These are phyloP conservation scores for Monilinia fructigena DNA, from an alignment of 2,329 filamentous ascomycete genomes.

Conservation along the genomic window DNA sequence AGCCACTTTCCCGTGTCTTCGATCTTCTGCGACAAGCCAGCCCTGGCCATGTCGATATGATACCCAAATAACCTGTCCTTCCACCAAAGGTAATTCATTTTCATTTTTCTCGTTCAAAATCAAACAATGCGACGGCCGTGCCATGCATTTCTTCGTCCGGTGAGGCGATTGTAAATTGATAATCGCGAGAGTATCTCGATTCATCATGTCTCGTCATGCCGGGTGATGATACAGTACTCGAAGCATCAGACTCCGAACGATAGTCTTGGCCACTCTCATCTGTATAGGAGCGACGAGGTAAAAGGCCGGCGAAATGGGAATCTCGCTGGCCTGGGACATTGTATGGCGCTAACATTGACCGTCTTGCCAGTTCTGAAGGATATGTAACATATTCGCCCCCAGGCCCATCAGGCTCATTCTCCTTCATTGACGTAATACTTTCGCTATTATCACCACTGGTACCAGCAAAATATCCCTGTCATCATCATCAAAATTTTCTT, in stretches of 20 bases:
- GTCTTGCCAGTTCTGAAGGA: slow-evolving; percentile 61
- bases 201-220: slow-evolving; percentile 62
- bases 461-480: slow-evolving; percentile 65
- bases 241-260: slow-evolving; percentile 56
- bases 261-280: slow-evolving; percentile 43
- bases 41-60: slow-evolving; percentile 95
- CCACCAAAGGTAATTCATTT: slow-evolving; percentile 87
- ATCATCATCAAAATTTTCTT: slow-evolving; percentile 56
- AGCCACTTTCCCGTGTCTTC: slow-evolving; percentile 86
- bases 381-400: slow-evolving; percentile 82
- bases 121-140: slow-evolving; percentile 91
- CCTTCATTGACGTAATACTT: slow-evolving; percentile 70
- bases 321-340: slow-evolving; percentile 49
- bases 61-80: slow-evolving; percentile 95
- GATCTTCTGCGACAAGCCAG: slow-evolving; percentile 96
- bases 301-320: slow-evolving; percentile 53
- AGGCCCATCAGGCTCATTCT: slow-evolving; percentile 69
- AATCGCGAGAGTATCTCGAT: slow-evolving; percentile 83
- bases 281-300: slow-evolving; percentile 42
- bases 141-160: slow-evolving; percentile 98
- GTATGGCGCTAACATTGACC: slow-evolving; percentile 50
- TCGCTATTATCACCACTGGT: slow-evolving; percentile 70
- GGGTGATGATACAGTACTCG: slow-evolving; percentile 59
- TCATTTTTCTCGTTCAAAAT: slow-evolving; percentile 96
- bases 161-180: slow-evolving; percentile 91